Conservation (phyloP, 352 stramenopile species). For the Phytopythium boreale region DNA sequence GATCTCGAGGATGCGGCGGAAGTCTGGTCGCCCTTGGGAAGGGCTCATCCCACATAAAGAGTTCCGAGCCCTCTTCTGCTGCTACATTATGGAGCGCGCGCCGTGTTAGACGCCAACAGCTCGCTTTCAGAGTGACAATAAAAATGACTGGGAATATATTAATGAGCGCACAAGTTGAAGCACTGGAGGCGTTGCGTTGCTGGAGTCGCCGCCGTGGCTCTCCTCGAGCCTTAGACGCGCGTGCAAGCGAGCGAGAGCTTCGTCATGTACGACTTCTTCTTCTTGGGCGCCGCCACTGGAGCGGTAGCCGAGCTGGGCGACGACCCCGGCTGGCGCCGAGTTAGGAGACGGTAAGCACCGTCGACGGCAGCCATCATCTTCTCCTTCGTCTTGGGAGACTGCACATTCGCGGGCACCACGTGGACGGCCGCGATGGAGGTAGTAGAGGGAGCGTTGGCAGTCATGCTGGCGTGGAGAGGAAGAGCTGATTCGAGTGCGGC, state of each 20-base stretch:
- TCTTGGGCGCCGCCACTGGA: neutral
- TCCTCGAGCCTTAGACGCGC: neutral
- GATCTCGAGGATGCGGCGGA: neutral
- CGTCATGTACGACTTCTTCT: slow-evolving; percentile 3
- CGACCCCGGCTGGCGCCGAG: neutral
- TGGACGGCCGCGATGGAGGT: neutral
- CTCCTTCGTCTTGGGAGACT: neutral
- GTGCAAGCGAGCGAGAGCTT: neutral
- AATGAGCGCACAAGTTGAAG: neutral
- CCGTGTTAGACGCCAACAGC: neutral
- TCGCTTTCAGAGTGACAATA: neutral
- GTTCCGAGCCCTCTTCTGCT: too few relatives aligned
- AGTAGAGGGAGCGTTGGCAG: too few relatives aligned
- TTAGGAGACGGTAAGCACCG: neutral
- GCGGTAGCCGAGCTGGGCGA: neutral
- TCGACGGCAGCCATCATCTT: neutral
- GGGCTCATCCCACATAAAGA: too few relatives aligned
- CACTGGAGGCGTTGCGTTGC: neutral
- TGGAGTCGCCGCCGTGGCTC: neutral
- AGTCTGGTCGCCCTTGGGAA: neutral
- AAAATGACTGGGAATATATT: too few relatives aligned
- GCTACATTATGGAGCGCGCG: neutral
- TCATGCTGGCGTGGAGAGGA: neutral
- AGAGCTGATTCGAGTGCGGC: neutral
- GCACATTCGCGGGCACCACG: neutral